Evolutionary conservation across 2,329 filamentous ascomycete species (phyloP).

Genomic region (Diaporthe citri): DNA sequence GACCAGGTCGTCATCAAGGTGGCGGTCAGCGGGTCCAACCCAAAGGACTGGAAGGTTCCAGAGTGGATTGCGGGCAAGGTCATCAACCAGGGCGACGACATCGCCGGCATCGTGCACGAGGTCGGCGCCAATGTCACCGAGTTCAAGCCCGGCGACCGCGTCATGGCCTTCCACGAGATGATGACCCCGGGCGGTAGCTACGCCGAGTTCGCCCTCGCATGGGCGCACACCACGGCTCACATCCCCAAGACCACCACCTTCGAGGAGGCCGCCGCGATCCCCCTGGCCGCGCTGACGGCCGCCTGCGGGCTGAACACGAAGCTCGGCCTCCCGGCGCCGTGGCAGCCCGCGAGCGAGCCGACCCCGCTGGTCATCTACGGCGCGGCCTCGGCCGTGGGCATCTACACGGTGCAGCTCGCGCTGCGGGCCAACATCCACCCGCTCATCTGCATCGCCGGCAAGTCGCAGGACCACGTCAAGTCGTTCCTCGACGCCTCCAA

Average conservation of each 20-base stretch:
- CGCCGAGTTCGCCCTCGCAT: conserved; percentile 59
- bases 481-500: conserved; percentile 63
- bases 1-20: conserved; percentile 59
- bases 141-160: conserved; percentile 69
- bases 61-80: conserved; percentile 41
- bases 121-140: conserved; percentile 68
- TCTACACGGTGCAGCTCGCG: conserved; percentile 70
- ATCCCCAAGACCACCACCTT: conserved; percentile 53
- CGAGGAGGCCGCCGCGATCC: conserved; percentile 58
- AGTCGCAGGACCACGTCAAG: conserved; percentile 63
- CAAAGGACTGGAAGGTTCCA: conserved; percentile 60
- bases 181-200: conserved; percentile 50
- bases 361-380: conserved; percentile 64
- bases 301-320: conserved; percentile 54
- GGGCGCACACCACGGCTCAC: conserved; percentile 56
- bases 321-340: conserved; percentile 55
- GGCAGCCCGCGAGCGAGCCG: conserved; percentile 43
- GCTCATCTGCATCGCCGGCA: conserved; percentile 70
- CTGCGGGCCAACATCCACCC: conserved; percentile 69
- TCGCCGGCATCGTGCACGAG: conserved; percentile 66
- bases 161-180: conserved; percentile 65
- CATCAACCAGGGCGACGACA: conserved; percentile 66
- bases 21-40: conserved; percentile 58
- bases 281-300: conserved; percentile 58
- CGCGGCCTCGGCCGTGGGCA: conserved; percentile 67